Evolutionary conservation across 2,329 filamentous ascomycete genomes (phyloP), one percentile per base, ranked within the genome.

Genomic region (Diaporthe aspalathi): DNA sequence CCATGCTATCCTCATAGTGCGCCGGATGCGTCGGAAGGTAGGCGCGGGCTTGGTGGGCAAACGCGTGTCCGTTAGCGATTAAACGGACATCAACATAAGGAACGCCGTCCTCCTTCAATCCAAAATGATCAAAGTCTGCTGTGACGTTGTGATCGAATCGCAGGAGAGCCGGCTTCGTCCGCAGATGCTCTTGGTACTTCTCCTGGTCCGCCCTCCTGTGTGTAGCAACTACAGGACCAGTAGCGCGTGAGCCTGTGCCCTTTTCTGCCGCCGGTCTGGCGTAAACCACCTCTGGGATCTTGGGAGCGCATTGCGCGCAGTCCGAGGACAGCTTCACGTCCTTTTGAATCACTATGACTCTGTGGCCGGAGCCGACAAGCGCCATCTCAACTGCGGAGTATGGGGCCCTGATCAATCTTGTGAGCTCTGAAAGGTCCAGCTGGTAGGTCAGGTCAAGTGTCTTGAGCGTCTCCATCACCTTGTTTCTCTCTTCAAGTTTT

Each of bases 351-450:
- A 68, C 22, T 20, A 17, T n/a, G n/a, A 29, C 43, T 40, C 43
- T 68, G 17, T 35, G 29, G 24, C 67, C 56, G 16, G 67, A 24
- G 14, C 35, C 60, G 3, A 66, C 29, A 24, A 73, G 68, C 1
- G 22, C 65, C 24, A 63, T 67, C 35, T 73, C 72, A 2, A 73
- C 60, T 22, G 72, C 69, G 17, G 66, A 38, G 17, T 67, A 73
- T 20, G 45, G 60, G n/a, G 72, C 57, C 20, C 69, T 66, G 8
- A 67, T 67, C n/a, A 73, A 22, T 16, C 57, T 67, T 11, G 11
- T 24, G 22, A 73, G 68, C 56, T 73, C 72, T 8, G 72, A 69
- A 20, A 71, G 47, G 47, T 73, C 72, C 29, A 73, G 57, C 32
- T 69, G 69, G 35, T 69, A 53, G 17, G 69, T 24, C 2, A 73